Percentiles rank a stretch among this genome's conserved stretches.
Evolutionary conservation across 1,284 basidiomycete species (phyloP).

Genomic region (Wolfiporia cocos): DNA sequence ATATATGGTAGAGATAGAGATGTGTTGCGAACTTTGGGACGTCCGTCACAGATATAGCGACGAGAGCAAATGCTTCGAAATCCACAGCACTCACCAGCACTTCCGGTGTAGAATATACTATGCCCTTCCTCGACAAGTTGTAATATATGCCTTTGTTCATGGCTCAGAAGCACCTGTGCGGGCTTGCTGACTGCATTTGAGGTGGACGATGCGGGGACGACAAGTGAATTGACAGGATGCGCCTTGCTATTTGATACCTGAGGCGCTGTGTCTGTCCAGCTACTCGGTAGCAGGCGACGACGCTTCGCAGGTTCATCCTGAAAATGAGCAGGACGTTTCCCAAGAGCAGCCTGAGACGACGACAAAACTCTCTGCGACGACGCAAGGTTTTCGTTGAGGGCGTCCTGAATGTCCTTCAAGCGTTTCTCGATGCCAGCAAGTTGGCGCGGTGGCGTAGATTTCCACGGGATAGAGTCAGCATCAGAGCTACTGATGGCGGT

Average conservation of each 20-base stretch:
- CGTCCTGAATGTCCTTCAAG: constrained; percentile 48
- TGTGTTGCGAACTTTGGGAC: no score
- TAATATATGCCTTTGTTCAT: constrained; percentile 81
- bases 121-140: constrained; percentile 65
- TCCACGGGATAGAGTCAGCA: constrained; percentile 15
- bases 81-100: constrained; percentile 84
- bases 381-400: constrained; percentile 25
- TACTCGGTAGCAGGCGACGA: constrained; percentile 43
- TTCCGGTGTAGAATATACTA: constrained; percentile 96
- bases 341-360: constrained; percentile 21
- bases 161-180: constrained; percentile 57
- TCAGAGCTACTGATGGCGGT: constrained; percentile 10
- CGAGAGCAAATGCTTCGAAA: no score
- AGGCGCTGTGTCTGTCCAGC: no score
- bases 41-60: no score
- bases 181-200: constrained; percentile 26
- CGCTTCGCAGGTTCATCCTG: constrained; percentile 36
- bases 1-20: no score
- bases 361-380: constrained; percentile 15
- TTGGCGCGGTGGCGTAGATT: constrained; percentile 14
- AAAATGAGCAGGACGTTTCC: constrained; percentile 40
- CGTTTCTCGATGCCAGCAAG: constrained; percentile 32
- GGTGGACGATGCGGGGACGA: constrained; percentile 11
- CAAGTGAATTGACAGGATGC: constrained; percentile 9
- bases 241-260: no score